A percentile compares a stretch with the other conserved stretches of the same genome.
Conservation (phyloP, 441 rosid genomes). For the Viola pubescens region DNA sequence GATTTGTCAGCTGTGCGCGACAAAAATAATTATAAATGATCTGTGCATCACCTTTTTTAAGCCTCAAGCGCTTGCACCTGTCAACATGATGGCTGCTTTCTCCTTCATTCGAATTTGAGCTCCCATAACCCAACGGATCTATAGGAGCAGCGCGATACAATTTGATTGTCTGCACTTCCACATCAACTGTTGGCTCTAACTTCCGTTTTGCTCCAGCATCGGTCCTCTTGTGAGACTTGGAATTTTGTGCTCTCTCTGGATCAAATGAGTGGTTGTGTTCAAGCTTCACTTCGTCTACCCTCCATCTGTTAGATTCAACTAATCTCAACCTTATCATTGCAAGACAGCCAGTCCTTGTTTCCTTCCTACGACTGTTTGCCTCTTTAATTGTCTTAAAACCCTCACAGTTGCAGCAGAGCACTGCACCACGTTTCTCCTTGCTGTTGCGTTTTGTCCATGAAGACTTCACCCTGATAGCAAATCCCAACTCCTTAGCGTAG, state of each 20-base stretch:
- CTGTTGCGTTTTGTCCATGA: constrained; percentile 95
- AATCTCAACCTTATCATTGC: constrained; percentile 84
- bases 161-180: constrained; percentile 69
- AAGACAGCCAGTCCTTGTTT: constrained; percentile 80
- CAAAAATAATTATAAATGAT: constrained; percentile 49
- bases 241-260: constrained; percentile 66
- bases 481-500: constrained; percentile 72
- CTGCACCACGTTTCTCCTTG: constrained; percentile 98
- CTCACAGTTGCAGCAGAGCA: constrained; percentile 86
- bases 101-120: constrained; percentile 40
- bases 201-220: constrained; percentile 42
- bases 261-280: constrained; percentile 82
- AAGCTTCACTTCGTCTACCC: constrained; percentile 73
- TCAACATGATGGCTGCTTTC: constrained; percentile 28
- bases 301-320: constrained; percentile 66
- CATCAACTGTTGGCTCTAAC: constrained; percentile 43
- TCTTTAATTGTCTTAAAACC: constrained; percentile 85
- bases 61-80: constrained; percentile 40
- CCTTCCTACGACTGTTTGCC: constrained; percentile 59
- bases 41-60: constrained; percentile 47
- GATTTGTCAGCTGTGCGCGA: constrained; percentile 53
- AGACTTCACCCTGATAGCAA: constrained; percentile 82
- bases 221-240: constrained; percentile 79
- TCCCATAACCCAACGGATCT: constrained; percentile 39
- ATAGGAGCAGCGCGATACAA: constrained; percentile 43